phyloP scores from a whole-genome alignment of 148 eudicot genomes.

The Chenopodium suecicum region DNA sequence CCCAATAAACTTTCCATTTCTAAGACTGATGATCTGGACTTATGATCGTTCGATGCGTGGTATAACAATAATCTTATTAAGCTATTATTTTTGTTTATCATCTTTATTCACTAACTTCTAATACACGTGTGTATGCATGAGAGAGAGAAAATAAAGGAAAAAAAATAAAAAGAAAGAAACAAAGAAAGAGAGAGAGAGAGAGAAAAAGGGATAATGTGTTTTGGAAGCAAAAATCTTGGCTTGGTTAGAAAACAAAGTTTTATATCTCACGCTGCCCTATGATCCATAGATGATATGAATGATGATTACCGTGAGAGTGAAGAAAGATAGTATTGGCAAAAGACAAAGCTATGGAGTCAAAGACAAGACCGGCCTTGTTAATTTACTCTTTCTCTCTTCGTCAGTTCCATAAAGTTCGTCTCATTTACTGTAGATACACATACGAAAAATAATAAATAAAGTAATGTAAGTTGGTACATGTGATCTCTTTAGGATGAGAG shows the following conservation, averaged over 20 bases:
- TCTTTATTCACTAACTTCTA: slow-evolving; percentile 35
- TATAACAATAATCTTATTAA: slow-evolving; percentile 27
- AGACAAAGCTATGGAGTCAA: slow-evolving; percentile 55
- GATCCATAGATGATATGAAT: slow-evolving; percentile 32
- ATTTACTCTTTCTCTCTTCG: not conserved
- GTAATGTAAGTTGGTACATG: too few species aligned
- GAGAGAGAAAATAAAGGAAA: not conserved
- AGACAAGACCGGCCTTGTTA: slow-evolving; percentile 38
- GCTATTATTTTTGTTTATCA: slow-evolving; percentile 17
- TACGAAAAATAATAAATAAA: too few species aligned
- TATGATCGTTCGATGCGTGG: slow-evolving; percentile 24
- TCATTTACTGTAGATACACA: too few species aligned
- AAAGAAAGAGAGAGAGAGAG: not conserved
- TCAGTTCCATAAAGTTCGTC: too few species aligned
- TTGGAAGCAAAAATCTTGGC: slow-evolving; percentile 57
- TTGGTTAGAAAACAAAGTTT: slow-evolving; percentile 45
- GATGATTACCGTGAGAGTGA: slow-evolving; percentile 60
- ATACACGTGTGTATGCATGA: slow-evolving; percentile 49
- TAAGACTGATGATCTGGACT: slow-evolving; percentile 21
- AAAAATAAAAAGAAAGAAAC: not conserved
- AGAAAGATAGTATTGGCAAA: slow-evolving; percentile 40
- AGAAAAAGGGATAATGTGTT: slow-evolving; percentile 35
- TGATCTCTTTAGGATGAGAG: too few species aligned
- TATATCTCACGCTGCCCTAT: slow-evolving; percentile 34
- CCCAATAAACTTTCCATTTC: not conserved